These are phyloP conservation scores for Ocimum tenuiflorum DNA, from an alignment of 257 asterid species.

Conservation along the genomic window DNA sequence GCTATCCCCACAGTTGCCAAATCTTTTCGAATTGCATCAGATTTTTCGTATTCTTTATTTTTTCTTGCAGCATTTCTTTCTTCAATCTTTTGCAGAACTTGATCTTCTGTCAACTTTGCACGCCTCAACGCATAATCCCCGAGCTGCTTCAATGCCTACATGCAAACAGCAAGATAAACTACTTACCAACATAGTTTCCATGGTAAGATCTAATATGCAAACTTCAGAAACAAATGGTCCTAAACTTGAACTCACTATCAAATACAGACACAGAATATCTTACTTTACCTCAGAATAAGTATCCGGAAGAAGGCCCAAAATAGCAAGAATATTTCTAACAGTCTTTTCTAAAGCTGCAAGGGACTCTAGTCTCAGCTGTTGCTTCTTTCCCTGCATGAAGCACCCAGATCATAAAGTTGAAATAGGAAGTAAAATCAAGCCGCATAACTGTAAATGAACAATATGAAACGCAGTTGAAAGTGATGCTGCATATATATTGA, in stretches of 20 bases:
- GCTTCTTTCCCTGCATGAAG: slow-evolving; percentile 81
- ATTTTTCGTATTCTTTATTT: slow-evolving; percentile 72
- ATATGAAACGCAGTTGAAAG: background rate
- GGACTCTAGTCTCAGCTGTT: slow-evolving; percentile 59
- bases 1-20: slow-evolving; percentile 78
- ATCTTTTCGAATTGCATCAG: slow-evolving; percentile 66
- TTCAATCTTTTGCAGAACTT: slow-evolving; percentile 40
- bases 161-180: background rate
- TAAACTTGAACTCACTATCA: background rate
- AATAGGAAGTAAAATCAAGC: background rate
- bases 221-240: background rate
- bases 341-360: slow-evolving; percentile 65
- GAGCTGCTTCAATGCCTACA: slow-evolving; percentile 65
- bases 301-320: slow-evolving; percentile 72
- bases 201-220: background rate
- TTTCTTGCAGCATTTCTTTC: slow-evolving; percentile 54
- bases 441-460: background rate
- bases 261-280: background rate
- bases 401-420: slow-evolving; percentile 10
- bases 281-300: slow-evolving; percentile 58
- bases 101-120: slow-evolving; percentile 60
- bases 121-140: slow-evolving; percentile 67
- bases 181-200: background rate
- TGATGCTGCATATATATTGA: background rate
- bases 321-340: slow-evolving; percentile 40